These are phyloP conservation scores for Populus hybrid DNA, from an alignment of 441 rosid species.

Conservation along the genomic window DNA sequence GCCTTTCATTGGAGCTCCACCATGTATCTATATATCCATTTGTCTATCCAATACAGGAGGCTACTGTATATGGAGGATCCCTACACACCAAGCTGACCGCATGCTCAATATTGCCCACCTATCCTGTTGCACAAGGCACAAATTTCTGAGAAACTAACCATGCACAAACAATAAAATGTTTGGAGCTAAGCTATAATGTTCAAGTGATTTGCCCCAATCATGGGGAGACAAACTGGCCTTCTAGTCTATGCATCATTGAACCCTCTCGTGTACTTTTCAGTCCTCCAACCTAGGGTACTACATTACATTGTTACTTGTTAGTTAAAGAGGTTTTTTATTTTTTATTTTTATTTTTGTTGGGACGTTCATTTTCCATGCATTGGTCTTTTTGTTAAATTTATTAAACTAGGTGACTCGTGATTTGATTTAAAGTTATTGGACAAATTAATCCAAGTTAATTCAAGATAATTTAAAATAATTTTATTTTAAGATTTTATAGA, in stretches of 20 bases:
- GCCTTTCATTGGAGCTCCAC: slow-evolving; percentile 2
- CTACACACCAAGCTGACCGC: slow-evolving; percentile 1
- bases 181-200: slow-evolving; percentile 8
- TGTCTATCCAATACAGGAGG: background rate
- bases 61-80: background rate
- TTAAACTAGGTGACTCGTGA: too few relatives aligned
- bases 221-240: slow-evolving; percentile 41
- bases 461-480: too few relatives aligned
- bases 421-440: too few relatives aligned
- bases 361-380: background rate
- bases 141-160: background rate
- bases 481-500: too few relatives aligned
- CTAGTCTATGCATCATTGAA: slow-evolving; percentile 30
- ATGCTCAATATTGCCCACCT: background rate
- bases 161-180: background rate
- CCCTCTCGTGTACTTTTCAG: slow-evolving; percentile 28
- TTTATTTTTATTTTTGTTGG: background rate
- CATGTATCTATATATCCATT: background rate
- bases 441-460: too few relatives aligned
- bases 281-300: slow-evolving; percentile 18
- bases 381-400: too few relatives aligned
- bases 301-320: too few relatives aligned
- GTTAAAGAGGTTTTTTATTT: too few relatives aligned
- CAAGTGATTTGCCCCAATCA: slow-evolving; percentile 29
- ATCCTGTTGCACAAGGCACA: slow-evolving; percentile 5